Percentiles rank a stretch among this genome's conserved stretches.
phyloP scores from a whole-genome alignment of 805 yeast genomes.

The Metschnikowia henanensis region DNA sequence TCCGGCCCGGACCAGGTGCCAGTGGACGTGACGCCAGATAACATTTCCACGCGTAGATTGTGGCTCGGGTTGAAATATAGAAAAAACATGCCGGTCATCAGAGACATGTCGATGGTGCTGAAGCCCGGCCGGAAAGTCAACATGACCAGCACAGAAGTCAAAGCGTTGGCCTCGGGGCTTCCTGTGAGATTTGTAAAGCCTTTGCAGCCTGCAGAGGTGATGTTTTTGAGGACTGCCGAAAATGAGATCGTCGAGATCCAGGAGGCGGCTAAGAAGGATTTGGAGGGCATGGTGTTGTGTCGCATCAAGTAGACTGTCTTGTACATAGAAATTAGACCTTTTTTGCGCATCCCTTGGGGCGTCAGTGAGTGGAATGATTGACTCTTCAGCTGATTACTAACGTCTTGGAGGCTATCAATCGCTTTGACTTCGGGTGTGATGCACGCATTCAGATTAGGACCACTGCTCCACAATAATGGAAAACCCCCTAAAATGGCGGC shows the following conservation, averaged over 20 bases:
- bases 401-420: too few relatives aligned
- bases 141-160: slow-evolving; percentile 62
- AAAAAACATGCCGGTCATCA: slow-evolving; percentile 73
- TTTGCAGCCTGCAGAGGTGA: slow-evolving; percentile 84
- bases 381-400: too few relatives aligned
- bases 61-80: slow-evolving; percentile 94
- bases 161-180: slow-evolving; percentile 72
- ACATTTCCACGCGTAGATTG: slow-evolving; percentile 78
- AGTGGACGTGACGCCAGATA: slow-evolving; percentile 80
- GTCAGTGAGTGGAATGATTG: too few relatives aligned
- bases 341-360: too few relatives aligned
- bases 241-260: slow-evolving; percentile 67
- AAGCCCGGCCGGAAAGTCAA: slow-evolving; percentile 81
- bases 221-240: slow-evolving; percentile 57
- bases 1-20: slow-evolving; percentile 80
- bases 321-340: slow-evolving; percentile 5
- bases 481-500: too few relatives aligned
- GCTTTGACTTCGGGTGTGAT: too few relatives aligned
- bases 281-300: slow-evolving; percentile 79
- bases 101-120: slow-evolving; percentile 69
- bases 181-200: slow-evolving; percentile 76
- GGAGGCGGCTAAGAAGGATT: slow-evolving; percentile 76
- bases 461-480: too few relatives aligned
- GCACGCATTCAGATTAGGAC: too few relatives aligned
- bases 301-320: slow-evolving; percentile 51